These are phyloP conservation scores for Metschnikowia koreensis DNA, from an alignment of 805 yeast species.

Conservation along the genomic window DNA sequence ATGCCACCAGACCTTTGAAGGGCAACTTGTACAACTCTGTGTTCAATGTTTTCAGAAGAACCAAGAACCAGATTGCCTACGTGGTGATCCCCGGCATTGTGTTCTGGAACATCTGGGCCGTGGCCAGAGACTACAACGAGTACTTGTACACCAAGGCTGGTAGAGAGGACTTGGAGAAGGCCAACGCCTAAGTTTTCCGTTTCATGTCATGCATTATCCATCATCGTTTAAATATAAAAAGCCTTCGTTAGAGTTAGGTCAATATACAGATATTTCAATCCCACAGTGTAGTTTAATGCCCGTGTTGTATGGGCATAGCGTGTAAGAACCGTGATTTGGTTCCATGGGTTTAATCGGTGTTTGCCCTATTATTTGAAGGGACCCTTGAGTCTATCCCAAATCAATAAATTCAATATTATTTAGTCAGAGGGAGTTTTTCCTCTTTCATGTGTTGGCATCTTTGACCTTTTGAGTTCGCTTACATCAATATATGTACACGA, in stretches of 20 bases:
- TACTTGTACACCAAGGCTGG: constrained; percentile 97
- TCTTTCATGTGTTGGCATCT: too few relatives aligned
- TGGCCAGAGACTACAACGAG: constrained; percentile 87
- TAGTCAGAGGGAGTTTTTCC: too few relatives aligned
- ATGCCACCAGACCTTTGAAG: constrained; percentile 88
- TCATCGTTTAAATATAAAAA: neutral
- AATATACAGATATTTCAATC: neutral
- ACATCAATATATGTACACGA: too few relatives aligned
- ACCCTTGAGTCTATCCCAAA: too few relatives aligned
- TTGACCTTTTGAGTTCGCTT: too few relatives aligned
- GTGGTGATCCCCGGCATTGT: constrained; percentile 73
- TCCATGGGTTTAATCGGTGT: too few relatives aligned
- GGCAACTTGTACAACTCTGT: constrained; percentile 82
- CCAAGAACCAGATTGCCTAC: constrained; percentile 77
- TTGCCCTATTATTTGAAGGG: too few relatives aligned
- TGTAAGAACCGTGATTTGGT: too few relatives aligned
- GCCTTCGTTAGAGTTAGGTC: neutral
- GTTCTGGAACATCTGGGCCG: constrained; percentile 84
- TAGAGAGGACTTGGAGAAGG: constrained; percentile 85
- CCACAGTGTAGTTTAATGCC: neutral
- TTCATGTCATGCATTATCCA: neutral
- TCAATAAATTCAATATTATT: too few relatives aligned
- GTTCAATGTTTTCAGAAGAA: constrained; percentile 94
- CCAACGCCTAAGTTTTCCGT: constrained; percentile 32
- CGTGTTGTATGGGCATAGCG: neutral